A percentile compares a stretch with the other conserved stretches of the same genome.
These are phyloP conservation scores for Phytopythium delawarense DNA, from an alignment of 352 stramenopile species.

Conservation along the genomic window DNA sequence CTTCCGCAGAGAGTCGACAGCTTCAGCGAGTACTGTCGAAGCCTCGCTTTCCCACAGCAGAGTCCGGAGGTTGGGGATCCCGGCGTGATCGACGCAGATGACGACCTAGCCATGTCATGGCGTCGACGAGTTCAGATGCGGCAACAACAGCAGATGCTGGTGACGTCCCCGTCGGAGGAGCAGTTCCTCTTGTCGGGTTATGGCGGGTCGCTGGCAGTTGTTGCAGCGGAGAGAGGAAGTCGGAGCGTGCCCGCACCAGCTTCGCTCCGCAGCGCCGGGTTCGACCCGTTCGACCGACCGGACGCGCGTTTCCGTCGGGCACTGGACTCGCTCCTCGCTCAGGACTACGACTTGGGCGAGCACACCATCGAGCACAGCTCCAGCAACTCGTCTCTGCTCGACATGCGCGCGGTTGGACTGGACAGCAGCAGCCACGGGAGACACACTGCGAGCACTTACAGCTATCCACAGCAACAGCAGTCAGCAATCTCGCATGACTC, in stretches of 20 bases:
- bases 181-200: background rate
- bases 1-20: background rate
- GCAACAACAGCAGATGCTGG: background rate
- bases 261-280: background rate
- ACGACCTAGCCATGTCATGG: background rate
- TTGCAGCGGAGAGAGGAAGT: background rate
- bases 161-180: background rate
- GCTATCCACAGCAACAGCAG: background rate
- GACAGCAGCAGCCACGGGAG: background rate
- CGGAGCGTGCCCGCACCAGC: background rate
- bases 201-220: background rate
- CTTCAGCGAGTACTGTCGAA: constrained; percentile 9
- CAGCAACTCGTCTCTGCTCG: background rate
- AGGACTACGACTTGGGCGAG: constrained; percentile 4
- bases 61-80: background rate
- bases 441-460: background rate
- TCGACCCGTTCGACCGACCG: constrained; percentile 1
- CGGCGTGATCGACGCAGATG: background rate
- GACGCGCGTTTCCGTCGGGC: constrained; percentile 4
- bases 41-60: background rate
- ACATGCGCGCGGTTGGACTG: background rate
- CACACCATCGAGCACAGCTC: background rate
- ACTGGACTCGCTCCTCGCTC: constrained; percentile 1
- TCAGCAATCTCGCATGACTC: background rate
- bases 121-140: background rate